Evolutionary conservation across 257 asterid species (phyloP).

Genomic region (Cruciata laevipes): DNA sequence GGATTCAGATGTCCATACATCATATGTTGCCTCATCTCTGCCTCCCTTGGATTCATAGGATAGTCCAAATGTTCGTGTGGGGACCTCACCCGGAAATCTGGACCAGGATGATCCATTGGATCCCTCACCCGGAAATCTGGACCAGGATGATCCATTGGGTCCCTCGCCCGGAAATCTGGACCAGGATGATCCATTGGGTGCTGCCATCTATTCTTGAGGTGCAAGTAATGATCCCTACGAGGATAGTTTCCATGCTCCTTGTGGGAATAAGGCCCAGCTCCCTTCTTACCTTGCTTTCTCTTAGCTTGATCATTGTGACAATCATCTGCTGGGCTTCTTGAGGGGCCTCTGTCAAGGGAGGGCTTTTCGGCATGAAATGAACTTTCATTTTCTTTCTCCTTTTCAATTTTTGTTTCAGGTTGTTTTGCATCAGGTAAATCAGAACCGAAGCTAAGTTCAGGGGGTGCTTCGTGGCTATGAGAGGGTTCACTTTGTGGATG

Average conservation of each 20-base stretch:
- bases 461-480: no score
- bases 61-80: slow-evolving; percentile 22
- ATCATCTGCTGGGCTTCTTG: no score
- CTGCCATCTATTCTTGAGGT: slow-evolving; percentile 21
- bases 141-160: no score
- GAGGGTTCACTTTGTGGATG: background rate
- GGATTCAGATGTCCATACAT: slow-evolving; percentile 22
- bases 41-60: slow-evolving; percentile 26
- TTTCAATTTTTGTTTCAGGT: no score
- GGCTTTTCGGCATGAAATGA: slow-evolving; percentile 18
- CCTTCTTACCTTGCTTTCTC: background rate
- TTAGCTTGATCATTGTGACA: no score
- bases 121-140: no score
- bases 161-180: no score
- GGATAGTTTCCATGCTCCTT: slow-evolving; percentile 9
- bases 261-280: no score
- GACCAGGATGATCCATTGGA: no score
- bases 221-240: slow-evolving; percentile 10
- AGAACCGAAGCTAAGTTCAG: no score
- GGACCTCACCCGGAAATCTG: slow-evolving; percentile 23
- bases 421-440: no score
- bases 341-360: slow-evolving; percentile 12
- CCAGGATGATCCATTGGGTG: slow-evolving; percentile 19
- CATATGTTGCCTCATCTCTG: slow-evolving; percentile 19
- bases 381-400: slow-evolving; percentile 13